Evolutionary conservation across 345 rosid species (phyloP).

Genomic region (Diplotaxis tenuifolia): DNA sequence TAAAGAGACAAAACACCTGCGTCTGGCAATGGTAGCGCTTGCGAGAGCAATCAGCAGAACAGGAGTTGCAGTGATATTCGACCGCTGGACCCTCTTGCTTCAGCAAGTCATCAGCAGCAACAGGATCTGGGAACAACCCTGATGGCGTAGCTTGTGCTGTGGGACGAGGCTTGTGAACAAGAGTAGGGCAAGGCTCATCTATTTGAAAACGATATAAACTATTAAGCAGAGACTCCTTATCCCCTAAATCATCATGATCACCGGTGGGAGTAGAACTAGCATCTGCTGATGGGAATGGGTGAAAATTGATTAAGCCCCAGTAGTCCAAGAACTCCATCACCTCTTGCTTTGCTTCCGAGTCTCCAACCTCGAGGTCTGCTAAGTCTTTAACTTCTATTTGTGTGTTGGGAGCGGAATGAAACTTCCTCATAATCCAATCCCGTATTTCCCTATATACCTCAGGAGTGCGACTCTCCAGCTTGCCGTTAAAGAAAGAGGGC

Average conservation of each 20-base stretch:
- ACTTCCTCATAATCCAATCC: constrained; percentile 77
- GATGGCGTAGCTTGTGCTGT: constrained; percentile 54
- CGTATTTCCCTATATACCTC: constrained; percentile 76
- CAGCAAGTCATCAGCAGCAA: constrained; percentile 69
- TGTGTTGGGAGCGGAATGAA: constrained; percentile 63
- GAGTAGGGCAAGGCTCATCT: constrained; percentile 49
- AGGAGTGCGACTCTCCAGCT: constrained; percentile 59
- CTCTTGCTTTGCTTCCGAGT: constrained; percentile 77
- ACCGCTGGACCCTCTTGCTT: constrained; percentile 83
- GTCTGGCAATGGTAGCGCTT: constrained; percentile 98
- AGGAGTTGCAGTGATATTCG: constrained; percentile 97
- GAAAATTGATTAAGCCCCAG: constrained; percentile 99
- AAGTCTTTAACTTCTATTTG: constrained; percentile 71
- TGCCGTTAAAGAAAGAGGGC: constrained; percentile 86
- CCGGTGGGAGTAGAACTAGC: constrained; percentile 37
- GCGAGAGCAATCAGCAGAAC: constrained; percentile 98
- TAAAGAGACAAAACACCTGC: constrained; percentile 57
- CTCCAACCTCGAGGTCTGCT: constrained; percentile 73
- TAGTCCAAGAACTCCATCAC: constrained; percentile 93
- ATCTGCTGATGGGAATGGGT: constrained; percentile 65
- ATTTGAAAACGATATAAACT: constrained; percentile 73
- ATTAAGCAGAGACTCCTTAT: constrained; percentile 56
- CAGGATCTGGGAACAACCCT: constrained; percentile 69
- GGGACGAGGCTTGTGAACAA: constrained; percentile 47
- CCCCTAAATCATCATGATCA: constrained; percentile 38